Base-by-base conservation (phyloP, 371 early-diverging fungal species). In the Parasitella parasitica region DNA sequence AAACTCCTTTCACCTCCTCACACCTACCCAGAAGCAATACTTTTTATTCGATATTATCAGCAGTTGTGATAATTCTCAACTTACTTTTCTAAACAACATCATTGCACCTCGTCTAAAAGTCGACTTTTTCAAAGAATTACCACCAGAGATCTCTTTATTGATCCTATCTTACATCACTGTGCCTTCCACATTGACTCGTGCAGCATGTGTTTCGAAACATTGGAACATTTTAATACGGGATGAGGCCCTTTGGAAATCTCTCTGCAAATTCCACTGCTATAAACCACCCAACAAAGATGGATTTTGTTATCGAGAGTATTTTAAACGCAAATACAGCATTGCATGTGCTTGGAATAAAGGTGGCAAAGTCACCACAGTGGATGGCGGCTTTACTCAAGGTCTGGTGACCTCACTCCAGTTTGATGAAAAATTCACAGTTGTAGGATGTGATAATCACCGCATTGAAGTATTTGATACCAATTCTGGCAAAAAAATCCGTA, bases 391-490 rank as follows among this genome's bases (percentile, higher is more conserved):
- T 59, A 90, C 86, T 12, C 76, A 78, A 8, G 89, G 88, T 27
- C 87, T 95, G 15, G 93, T 93, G 18, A 95, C 95, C 0, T 91
- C 91, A 18, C 72, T 95, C 12, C 94, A 94, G 67, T 92, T 94
- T 78, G 93, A 94, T 65, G 84, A 86, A 30, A 86, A 89, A 49
- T 91, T 88, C 62, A 89, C 92, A 59, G 92, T 93, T 6, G 86
- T 90, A 8, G 94, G 94, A 36, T 91, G 91, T 26, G 94, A 94
- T 64, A 92, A 93, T 59, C 84, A 87, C 62, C 86, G 87, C 2
- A 92, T 93, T 43, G 89, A 92, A 60, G 85, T 94, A 27, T 94
- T 91, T 82, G 90, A 90, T 66, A 87, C 89, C 3, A 73, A 71
- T 2, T 81, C 88, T 11, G 93, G 94, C 1, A 72, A 77, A 11